Conservation (phyloP, 176 grass and related monocot genomes). For the Carex myosuroides region DNA sequence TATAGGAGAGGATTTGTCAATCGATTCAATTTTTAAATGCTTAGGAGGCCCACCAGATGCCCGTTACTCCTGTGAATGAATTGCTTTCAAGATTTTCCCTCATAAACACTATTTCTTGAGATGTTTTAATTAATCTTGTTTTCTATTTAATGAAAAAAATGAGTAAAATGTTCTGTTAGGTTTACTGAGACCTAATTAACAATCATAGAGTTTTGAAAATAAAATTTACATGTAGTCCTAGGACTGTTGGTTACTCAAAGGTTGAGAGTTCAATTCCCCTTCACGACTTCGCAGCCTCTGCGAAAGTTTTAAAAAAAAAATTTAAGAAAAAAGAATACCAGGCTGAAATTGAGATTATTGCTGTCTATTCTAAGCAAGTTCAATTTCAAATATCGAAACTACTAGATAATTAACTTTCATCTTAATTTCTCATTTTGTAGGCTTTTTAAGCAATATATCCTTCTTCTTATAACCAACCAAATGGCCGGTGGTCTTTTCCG, state of each 20-base stretch:
- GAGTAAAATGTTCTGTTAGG: not conserved
- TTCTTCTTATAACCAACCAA: conserved; percentile 60
- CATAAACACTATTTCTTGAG: not conserved
- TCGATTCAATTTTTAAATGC: not conserved
- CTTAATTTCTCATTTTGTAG: conserved; percentile 16
- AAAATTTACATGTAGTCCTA: not conserved
- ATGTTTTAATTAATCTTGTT: not conserved
- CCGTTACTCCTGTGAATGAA: not conserved
- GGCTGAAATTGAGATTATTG: not conserved
- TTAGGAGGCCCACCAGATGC: not conserved
- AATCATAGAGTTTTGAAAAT: not conserved
- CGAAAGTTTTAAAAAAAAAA: too few relatives aligned
- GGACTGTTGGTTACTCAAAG: too few relatives aligned
- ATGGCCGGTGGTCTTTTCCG: conserved; percentile 54
- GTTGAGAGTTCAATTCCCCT: too few relatives aligned
- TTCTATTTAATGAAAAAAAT: not conserved
- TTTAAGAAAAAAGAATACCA: not conserved
- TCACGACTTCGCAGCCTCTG: too few relatives aligned
- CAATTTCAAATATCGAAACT: not conserved
- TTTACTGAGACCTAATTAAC: not conserved
- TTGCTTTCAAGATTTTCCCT: not conserved
- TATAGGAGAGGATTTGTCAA: not conserved
- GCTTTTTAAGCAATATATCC: conserved; percentile 78
- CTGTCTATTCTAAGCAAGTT: not conserved
- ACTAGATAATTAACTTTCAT: not conserved